Conservation (phyloP, 176 grass and related monocot species). For the Pontederia crassipes region DNA sequence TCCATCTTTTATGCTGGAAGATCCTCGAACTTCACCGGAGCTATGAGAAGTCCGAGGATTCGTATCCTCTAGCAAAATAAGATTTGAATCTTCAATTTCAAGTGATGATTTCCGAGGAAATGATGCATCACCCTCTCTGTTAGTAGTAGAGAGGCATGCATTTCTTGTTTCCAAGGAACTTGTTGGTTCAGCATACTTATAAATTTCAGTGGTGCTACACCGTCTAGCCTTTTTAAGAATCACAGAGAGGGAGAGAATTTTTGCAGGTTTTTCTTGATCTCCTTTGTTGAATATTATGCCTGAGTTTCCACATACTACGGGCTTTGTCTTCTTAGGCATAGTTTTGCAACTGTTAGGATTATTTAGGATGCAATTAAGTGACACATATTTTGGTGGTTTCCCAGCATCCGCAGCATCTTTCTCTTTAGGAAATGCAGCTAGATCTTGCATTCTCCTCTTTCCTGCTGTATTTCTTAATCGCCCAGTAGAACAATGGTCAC, state of each 20-base stretch:
- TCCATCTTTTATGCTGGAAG: slow-evolving; percentile 7
- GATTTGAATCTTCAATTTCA: background rate
- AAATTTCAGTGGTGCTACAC: slow-evolving; percentile 29
- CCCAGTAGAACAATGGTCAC: slow-evolving; percentile 13
- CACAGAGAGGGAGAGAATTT: slow-evolving; percentile 72
- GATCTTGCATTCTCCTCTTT: slow-evolving; percentile 20
- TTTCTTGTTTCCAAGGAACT: slow-evolving; percentile 11
- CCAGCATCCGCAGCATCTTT: slow-evolving; percentile 29
- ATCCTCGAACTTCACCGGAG: background rate
- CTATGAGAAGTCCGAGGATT: background rate
- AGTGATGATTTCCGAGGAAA: background rate
- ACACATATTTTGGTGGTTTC: slow-evolving; percentile 81
- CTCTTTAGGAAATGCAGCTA: slow-evolving; percentile 16
- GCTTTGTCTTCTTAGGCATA: slow-evolving; percentile 27
- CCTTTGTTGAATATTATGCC: slow-evolving; percentile 61
- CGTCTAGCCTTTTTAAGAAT: slow-evolving; percentile 67
- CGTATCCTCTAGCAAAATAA: background rate
- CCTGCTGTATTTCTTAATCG: slow-evolving; percentile 13
- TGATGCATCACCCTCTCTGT: background rate
- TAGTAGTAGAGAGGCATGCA: background rate
- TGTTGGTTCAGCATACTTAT: slow-evolving; percentile 26
- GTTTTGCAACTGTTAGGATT: slow-evolving; percentile 34
- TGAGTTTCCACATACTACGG: slow-evolving; percentile 40
- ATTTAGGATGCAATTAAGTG: slow-evolving; percentile 62
- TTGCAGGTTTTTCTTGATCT: slow-evolving; percentile 52